A percentile compares a stretch with the other conserved stretches of the same genome.
phyloP scores from a whole-genome alignment of 495 filamentous ascomycete genomes.

The Jackrogersella multiformis region DNA sequence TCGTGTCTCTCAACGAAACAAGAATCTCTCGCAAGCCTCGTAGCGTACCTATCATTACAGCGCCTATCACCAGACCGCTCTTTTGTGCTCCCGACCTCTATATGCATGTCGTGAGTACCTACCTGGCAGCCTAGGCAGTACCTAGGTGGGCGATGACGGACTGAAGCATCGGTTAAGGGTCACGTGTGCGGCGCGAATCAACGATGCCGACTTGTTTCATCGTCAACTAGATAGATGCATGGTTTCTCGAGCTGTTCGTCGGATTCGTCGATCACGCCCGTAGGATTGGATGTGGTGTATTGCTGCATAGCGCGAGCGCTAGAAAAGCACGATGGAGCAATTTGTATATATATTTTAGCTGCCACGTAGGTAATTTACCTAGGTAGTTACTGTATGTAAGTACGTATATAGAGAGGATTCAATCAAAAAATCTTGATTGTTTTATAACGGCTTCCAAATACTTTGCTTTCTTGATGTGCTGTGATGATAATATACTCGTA shows the following conservation, averaged over 20 bases:
- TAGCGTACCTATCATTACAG: not conserved
- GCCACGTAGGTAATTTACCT: not conserved
- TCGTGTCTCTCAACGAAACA: constrained; percentile 9
- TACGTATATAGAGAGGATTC: too few relatives aligned
- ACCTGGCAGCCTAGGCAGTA: too few relatives aligned
- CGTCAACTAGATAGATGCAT: constrained; percentile 39
- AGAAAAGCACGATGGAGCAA: constrained; percentile 33
- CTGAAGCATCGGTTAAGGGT: constrained; percentile 34
- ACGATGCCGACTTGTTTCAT: constrained; percentile 36
- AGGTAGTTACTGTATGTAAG: too few relatives aligned
- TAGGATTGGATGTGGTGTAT: constrained; percentile 27
- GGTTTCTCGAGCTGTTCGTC: constrained; percentile 35
- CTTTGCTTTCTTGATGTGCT: too few relatives aligned
- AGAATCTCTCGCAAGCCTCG: not conserved
- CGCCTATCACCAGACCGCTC: constrained; percentile 29
- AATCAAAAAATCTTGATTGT: too few relatives aligned
- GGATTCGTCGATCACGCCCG: constrained; percentile 38
- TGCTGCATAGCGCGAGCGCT: constrained; percentile 41
- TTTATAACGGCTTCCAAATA: too few relatives aligned
- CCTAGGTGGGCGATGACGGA: constrained; percentile 31
- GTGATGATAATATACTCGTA: too few relatives aligned
- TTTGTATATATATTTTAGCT: not conserved
- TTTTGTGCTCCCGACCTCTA: constrained; percentile 24
- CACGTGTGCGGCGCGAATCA: constrained; percentile 40
- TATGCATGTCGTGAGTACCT: constrained; percentile 15